A percentile compares a stretch with the other conserved stretches of the same genome.
Conservation (phyloP, 257 asterid species). For the Rhazya stricta region DNA sequence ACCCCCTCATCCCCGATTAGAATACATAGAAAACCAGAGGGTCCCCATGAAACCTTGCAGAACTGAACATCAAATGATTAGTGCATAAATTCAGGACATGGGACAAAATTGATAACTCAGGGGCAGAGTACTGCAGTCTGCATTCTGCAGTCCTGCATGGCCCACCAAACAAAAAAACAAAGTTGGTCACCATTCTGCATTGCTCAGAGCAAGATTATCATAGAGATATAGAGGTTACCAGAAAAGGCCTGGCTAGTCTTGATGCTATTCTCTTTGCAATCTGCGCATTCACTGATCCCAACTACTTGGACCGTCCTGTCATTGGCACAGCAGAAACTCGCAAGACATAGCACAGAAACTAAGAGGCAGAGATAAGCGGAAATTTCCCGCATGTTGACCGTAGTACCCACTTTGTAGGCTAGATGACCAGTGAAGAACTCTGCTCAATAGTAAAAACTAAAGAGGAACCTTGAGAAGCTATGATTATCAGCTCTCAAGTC, state of each 20-base stretch:
- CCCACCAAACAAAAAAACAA: neutral
- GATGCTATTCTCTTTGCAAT: constrained; percentile 38
- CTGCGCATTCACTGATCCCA: constrained; percentile 49
- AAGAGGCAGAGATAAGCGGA: constrained; percentile 28
- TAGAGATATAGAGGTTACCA: constrained; percentile 25
- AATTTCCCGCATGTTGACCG: constrained; percentile 23
- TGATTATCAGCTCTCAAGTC: neutral
- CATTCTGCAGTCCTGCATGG: neutral
- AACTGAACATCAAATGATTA: constrained; percentile 5
- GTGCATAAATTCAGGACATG: neutral
- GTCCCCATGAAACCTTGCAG: neutral
- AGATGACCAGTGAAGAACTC: neutral
- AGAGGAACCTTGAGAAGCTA: neutral
- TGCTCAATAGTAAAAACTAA: neutral
- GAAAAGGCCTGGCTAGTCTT: constrained; percentile 37
- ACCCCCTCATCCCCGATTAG: neutral
- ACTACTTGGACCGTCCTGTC: constrained; percentile 33
- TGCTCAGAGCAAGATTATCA: neutral
- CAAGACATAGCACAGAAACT: constrained; percentile 15
- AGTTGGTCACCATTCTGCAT: neutral
- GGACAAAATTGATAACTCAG: neutral
- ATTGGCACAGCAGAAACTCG: constrained; percentile 26
- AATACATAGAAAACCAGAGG: no score
- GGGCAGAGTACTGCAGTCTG: neutral
- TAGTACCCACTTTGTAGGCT: neutral